Base-by-base conservation (phyloP, 192 early-diverging fungal genomes). In the Tieghemiomyces parasiticus region DNA sequence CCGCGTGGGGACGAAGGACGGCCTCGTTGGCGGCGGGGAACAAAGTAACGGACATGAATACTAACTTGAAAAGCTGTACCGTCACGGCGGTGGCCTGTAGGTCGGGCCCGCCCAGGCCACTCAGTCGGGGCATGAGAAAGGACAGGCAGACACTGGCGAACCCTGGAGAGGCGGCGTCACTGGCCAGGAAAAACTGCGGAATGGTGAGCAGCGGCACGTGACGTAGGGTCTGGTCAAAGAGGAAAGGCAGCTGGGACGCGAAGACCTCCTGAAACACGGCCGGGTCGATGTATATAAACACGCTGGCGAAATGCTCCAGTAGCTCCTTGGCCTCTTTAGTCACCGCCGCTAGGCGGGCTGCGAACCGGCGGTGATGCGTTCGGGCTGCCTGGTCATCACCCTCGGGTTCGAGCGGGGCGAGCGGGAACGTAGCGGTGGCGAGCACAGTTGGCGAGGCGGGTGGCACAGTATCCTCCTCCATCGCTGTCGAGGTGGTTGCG, bases 211-310 rank as follows among this genome's bases (percentile, higher is more conserved):
- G 76, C 20, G 85, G 76, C 14, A 77, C 76, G 63, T 95, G 87
- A 53, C 75, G 70, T 26, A 94, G 61, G 62, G 90, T 90, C 25
- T 85, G 78, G 4, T 92, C 82, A 64, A 95, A 92, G 6, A 94
- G 78, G 58, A 77, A 87, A 12, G 78, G 82, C 54, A 97, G 84
- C 65, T 97, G 88, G 13, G 87, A 85, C 6, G 86, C 74, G 61
- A 95, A 91, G n/a, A 95, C 84, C 67, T 98, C 94, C 65, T 97
- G 93, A 68, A 94, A 97, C 2, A 91, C 79, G 4, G 88, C 80
- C 3, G 91, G 87, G 59, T 97, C 91, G 16, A 95, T 65, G 33
- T 74, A 68, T 12, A 84, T 81, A 65, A 95, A 95, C 6, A 88
- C 80, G 22, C 83, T 80, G 1, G 89, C 82, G 80, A 99, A 95